Evolutionary conservation across 495 filamentous ascomycete genomes (phyloP), one percentile per base, ranked within the genome.

Genomic region (Penicillium pulvis): DNA sequence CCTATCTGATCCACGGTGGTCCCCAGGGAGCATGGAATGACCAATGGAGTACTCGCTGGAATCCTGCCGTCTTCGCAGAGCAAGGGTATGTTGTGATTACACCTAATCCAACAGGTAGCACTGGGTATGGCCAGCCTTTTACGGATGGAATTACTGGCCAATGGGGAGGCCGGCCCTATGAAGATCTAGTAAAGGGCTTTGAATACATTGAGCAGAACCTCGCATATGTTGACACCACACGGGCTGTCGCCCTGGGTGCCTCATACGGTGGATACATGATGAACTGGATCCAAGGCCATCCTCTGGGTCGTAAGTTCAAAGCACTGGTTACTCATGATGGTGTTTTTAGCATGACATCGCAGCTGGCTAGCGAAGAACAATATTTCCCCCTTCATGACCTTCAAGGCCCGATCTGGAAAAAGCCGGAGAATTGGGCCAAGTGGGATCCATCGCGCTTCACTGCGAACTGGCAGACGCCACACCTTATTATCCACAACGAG

Each of bases 241-340:
- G 85, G n/a, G 87, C 90, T 0, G 91, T 96, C 4, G 91, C 90
- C 3, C 73, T 92, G 0, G 92, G 92, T 5, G 92, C 91, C 4
- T 90, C 86, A 0, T 97, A 93, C 63, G 90, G 90, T n/a, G 91
- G 92, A 14, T 96, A 85, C 67, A 92, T 92, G 90, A 85, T 90
- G 67, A 92, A 80, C 59, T 83, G 80, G 80, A 81, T 83, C 14
- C 80, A 83, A 53, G 80, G 80, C 14, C 78, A 83, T 35, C 61
- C 71, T 2, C 69, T 83, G 10, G 79, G 78, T 16, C 87, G 89
- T 50, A 89, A 90, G 63, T 94, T 95, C 82, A 91, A 91, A 70
- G 92, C 92, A 2, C 82, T 96, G 2, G 91, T 96, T 9, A 92
- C 88, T 57, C 93, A 98, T 71, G 93, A 96, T 70, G 93, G 93